Percentiles rank a stretch among this genome's conserved stretches.
Conservation (phyloP, 768 basidiomycete species). For the Mycena amicta region DNA sequence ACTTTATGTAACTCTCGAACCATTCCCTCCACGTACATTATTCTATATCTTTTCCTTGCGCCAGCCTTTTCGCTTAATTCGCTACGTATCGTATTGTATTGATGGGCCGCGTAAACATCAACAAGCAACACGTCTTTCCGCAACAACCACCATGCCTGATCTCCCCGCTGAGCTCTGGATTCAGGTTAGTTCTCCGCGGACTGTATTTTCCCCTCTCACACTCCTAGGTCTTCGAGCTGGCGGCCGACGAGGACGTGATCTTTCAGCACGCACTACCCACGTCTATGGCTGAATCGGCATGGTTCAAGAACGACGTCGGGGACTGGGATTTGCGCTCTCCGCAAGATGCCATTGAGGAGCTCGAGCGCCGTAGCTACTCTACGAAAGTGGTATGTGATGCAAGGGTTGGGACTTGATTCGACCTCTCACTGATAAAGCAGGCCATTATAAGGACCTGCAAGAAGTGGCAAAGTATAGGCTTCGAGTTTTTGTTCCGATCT, state of each 20-base stretch:
- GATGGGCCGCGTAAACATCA: too few species aligned
- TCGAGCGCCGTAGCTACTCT: slow-evolving; percentile 62
- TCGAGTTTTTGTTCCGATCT: slow-evolving; percentile 69
- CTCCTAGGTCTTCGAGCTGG: slow-evolving; percentile 58
- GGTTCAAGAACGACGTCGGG: slow-evolving; percentile 54
- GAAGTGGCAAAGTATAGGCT: slow-evolving; percentile 60
- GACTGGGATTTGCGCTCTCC: slow-evolving; percentile 65
- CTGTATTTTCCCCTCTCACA: not conserved
- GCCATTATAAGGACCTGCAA: slow-evolving; percentile 70
- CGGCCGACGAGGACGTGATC: slow-evolving; percentile 70
- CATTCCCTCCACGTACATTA: too few species aligned
- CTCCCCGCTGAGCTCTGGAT: slow-evolving; percentile 74
- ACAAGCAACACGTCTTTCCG: too few species aligned
- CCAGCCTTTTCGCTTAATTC: too few species aligned
- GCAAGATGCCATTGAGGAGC: slow-evolving; percentile 55
- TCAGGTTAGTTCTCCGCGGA: slow-evolving; percentile 31
- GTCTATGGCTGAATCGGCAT: slow-evolving; percentile 62
- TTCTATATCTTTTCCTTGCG: too few species aligned
- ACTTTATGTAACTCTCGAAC: slow-evolving; percentile 34
- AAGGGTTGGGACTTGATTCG: not conserved
- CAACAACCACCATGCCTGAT: slow-evolving; percentile 25
- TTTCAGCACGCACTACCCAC: slow-evolving; percentile 64
- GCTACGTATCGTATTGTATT: too few species aligned
- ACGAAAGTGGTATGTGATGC: slow-evolving; percentile 61
- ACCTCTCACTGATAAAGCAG: slow-evolving; percentile 35